phyloP scores from a whole-genome alignment of 2,329 filamentous ascomycete species.

The Aureobasidium sp. region DNA sequence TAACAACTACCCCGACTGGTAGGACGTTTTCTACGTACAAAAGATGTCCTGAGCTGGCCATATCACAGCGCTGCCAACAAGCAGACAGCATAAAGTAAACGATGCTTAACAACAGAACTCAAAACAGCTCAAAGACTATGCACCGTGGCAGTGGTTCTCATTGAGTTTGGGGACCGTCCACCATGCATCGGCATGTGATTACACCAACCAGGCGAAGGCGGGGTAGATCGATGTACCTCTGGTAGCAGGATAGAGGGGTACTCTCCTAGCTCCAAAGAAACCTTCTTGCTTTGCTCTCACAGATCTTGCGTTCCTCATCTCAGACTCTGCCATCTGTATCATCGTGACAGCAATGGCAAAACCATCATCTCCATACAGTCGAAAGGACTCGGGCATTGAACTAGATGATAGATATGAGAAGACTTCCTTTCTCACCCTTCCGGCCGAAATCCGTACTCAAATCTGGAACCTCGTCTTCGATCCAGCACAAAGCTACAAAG shows the following conservation, averaged over 20 bases:
- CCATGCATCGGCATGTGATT: not conserved
- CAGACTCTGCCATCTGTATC: not conserved
- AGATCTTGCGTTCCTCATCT: no score
- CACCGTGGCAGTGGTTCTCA: no score
- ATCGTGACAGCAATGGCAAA: not conserved
- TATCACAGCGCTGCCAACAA: not conserved
- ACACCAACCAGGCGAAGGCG: not conserved
- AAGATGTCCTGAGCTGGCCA: no score
- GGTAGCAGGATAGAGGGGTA: not conserved
- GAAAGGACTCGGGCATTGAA: conserved; percentile 14
- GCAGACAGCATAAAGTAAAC: not conserved
- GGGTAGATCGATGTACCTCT: conserved; percentile 3
- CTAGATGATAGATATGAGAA: conserved; percentile 11
- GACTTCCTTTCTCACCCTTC: conserved; percentile 14
- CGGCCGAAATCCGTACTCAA: conserved; percentile 10
- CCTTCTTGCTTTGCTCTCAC: not conserved
- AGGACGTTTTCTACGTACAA: not conserved
- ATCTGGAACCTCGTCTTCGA: conserved; percentile 16
- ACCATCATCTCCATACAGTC: not conserved
- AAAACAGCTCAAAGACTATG: not conserved
- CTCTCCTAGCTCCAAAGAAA: not conserved
- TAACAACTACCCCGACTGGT: no score
- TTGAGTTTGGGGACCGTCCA: not conserved
- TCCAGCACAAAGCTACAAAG: not conserved
- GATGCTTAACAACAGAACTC: not conserved